These are phyloP conservation scores for Cladosporium oxysporum DNA, from an alignment of 2,329 filamentous ascomycete species.

Conservation along the genomic window DNA sequence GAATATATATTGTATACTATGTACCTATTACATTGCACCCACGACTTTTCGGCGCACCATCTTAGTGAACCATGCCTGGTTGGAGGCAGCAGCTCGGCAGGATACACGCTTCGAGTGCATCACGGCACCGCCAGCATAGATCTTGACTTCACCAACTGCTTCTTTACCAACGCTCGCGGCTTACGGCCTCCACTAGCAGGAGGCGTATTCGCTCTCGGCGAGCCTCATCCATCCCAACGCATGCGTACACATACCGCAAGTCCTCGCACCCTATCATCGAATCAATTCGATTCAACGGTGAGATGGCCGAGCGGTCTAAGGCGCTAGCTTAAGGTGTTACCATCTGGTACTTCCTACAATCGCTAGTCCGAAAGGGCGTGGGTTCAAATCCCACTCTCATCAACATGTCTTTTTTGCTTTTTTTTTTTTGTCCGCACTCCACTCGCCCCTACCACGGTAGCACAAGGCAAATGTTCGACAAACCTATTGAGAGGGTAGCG, in stretches of 20 bases:
- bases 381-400: slow-evolving; percentile 31
- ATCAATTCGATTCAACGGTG: slow-evolving; percentile 1
- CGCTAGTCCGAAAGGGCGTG: slow-evolving; percentile 31
- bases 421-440: not conserved
- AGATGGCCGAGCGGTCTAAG: slow-evolving; percentile 30
- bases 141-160: not conserved
- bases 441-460: not conserved
- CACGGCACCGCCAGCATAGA: not conserved
- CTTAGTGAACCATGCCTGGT: not conserved
- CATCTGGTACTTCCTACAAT: slow-evolving; percentile 7
- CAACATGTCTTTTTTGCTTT: slow-evolving; percentile 24
- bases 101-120: not conserved
- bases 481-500: too few relatives aligned
- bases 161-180: not conserved
- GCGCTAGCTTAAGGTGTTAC: slow-evolving; percentile 31
- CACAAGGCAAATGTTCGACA: not conserved
- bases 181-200: not conserved
- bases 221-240: not conserved
- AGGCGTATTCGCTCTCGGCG: not conserved
- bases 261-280: not conserved
- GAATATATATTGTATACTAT: not conserved
- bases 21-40: not conserved
- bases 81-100: not conserved
- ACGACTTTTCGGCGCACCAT: not conserved
- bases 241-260: not conserved